Evolutionary conservation across 1,139 yeast genomes (phyloP), one percentile per base, ranked within the genome.

Genomic region (Ogataea hybrid): DNA sequence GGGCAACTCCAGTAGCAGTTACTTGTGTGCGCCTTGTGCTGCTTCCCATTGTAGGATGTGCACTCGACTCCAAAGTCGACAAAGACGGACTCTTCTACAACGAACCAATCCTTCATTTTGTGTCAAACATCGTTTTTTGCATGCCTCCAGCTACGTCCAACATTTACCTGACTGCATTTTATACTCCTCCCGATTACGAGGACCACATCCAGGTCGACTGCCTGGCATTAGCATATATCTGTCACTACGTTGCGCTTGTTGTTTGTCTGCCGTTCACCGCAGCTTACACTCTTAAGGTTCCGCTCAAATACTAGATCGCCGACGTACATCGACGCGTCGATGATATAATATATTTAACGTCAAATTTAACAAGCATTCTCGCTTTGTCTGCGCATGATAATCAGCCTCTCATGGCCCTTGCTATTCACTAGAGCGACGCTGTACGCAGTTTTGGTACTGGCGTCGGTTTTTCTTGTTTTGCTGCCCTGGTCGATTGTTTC

Each of bases 121-220:
- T 89, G n/a, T 75, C 86, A 56, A 84, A 84, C 15, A 70, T 89
- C 36, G 80, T 84, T 16, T 84, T 81, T 60, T 89, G 94, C 0
- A 72, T 87, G 45, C 97, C 97, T 0, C 82, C 85, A 48, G 95
- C 96, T 0, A 89, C 97, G 0, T 76, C 89, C 1, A 76, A 87
- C 54, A 81, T 89, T 16, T 89, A 87, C 59, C 70, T 89, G 49
- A 87, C 96, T 3, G 92, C 95, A 5, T 81, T 86, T 58, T 86
- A 81, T 61, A 81, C 92, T 2, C 84, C 83, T 34, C 79, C 84
- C 1, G 70, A 69, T 35, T 67, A 76, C 7, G 78, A 70, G 1
- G 78, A 76, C 21, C 84, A 82, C 56, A 56, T 79, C 9, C 95
- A 87, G 62, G 80, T 89, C 83, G 95, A 89, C 55, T 83, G 90